phyloP scores from a whole-genome alignment of 2,329 filamentous ascomycete genomes.

The Fusarium nurragi region DNA sequence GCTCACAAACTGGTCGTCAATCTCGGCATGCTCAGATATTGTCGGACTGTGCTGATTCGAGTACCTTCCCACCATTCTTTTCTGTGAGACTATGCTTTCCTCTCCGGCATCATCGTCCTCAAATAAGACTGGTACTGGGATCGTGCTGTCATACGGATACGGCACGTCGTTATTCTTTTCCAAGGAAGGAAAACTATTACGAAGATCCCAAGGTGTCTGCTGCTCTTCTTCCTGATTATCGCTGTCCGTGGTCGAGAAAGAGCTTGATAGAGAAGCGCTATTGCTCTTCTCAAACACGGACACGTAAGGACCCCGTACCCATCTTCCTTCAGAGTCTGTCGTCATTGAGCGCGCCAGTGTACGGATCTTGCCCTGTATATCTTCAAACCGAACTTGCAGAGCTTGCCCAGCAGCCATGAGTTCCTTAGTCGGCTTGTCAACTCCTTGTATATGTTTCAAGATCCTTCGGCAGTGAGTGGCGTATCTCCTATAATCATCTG shows the following conservation, averaged over 20 bases:
- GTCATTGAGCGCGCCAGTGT: conserved; percentile 30
- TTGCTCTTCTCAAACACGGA: conserved; percentile 42
- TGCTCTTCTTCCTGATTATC: conserved; percentile 10
- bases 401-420: conserved; percentile 17
- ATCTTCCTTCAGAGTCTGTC: conserved; percentile 15
- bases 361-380: conserved; percentile 32
- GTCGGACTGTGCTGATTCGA: conserved; percentile 2
- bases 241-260: conserved; percentile 21
- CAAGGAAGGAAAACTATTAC: conserved; percentile 18
- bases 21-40: conserved; percentile 6
- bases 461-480: conserved; percentile 36
- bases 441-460: conserved; percentile 32
- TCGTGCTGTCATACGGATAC: conserved; percentile 33
- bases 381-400: conserved; percentile 26
- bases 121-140: conserved; percentile 24
- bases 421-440: conserved; percentile 28
- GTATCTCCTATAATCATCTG: conserved; percentile 41
- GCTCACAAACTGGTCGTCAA: not conserved
- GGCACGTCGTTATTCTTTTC: conserved; percentile 24
- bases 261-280: conserved; percentile 31
- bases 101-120: conserved; percentile 7
- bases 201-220: conserved; percentile 16
- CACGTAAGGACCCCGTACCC: conserved; percentile 33
- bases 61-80: not conserved
- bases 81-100: not conserved